phyloP scores from a whole-genome alignment of 106 monocot species.

The Acorus calamus region DNA sequence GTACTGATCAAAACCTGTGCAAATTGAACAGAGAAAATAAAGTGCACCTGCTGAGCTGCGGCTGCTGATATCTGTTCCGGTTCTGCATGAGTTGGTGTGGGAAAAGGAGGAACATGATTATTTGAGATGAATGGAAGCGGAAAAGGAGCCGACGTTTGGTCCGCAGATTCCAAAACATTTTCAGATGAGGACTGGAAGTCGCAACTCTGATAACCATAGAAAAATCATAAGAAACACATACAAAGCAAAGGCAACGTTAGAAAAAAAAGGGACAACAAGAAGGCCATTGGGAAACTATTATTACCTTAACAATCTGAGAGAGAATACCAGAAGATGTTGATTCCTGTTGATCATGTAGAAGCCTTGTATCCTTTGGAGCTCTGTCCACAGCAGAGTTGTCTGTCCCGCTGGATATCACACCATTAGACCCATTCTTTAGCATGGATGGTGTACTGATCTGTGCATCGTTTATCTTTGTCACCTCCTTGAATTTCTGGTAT shows the following conservation, averaged over 20 bases:
- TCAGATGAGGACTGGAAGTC: constrained; percentile 14
- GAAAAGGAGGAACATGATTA: constrained; percentile 13
- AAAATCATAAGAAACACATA: background rate
- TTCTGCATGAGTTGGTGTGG: constrained; percentile 11
- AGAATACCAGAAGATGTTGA: constrained; percentile 7
- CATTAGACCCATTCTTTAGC: too few relatives aligned
- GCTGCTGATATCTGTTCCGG: constrained; percentile 15
- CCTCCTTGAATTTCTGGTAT: constrained; percentile 2
- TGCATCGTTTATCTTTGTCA: background rate
- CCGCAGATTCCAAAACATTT: constrained; percentile 7
- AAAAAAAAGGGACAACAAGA: background rate
- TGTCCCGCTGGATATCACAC: too few relatives aligned
- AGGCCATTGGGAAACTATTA: background rate
- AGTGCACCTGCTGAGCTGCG: too few relatives aligned
- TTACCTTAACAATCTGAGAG: constrained; percentile 23
- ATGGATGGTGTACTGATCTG: background rate
- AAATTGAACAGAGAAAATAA: too few relatives aligned
- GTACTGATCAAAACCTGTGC: too few relatives aligned
- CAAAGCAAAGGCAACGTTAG: background rate
- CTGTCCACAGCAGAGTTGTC: background rate
- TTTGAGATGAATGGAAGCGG: constrained; percentile 5
- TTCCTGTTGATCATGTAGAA: constrained; percentile 9
- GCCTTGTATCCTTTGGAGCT: constrained; percentile 9
- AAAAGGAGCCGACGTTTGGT: constrained; percentile 14
- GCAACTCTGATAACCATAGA: constrained; percentile 10